Conservation (phyloP, 1,284 basidiomycete genomes). For the Wolfiporia cocos region DNA sequence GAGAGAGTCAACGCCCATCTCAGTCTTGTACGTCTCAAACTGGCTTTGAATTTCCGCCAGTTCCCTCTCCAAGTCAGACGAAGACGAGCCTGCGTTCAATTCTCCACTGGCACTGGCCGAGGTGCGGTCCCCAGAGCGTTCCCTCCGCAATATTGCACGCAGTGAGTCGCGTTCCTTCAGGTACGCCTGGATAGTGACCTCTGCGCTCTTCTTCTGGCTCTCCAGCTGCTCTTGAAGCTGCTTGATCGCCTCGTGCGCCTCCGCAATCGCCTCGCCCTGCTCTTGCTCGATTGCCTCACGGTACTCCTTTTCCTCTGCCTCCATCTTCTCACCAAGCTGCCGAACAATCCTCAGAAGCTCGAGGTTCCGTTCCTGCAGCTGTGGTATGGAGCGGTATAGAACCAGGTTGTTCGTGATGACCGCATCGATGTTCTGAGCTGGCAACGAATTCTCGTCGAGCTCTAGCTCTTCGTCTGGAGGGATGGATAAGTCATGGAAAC, state of each 20-base stretch:
- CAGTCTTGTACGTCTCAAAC: slow-evolving; percentile 73
- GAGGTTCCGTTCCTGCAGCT: slow-evolving; percentile 87
- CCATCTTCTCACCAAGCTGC: slow-evolving; percentile 74
- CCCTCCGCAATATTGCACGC: slow-evolving; percentile 62
- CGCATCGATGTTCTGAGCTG: slow-evolving; percentile 58
- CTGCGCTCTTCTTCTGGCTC: slow-evolving; percentile 60
- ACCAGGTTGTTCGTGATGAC: slow-evolving; percentile 91
- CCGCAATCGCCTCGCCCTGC: slow-evolving; percentile 75
- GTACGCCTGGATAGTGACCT: slow-evolving; percentile 71
- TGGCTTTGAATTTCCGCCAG: slow-evolving; percentile 68
- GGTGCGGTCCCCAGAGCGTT: slow-evolving; percentile 20
- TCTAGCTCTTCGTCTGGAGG: slow-evolving; percentile 70
- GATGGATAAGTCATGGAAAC: slow-evolving; percentile 78
- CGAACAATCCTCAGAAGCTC: slow-evolving; percentile 81
- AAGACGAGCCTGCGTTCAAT: slow-evolving; percentile 17
- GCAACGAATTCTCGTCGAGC: slow-evolving; percentile 26
- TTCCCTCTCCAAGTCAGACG: slow-evolving; percentile 41
- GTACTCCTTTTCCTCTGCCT: slow-evolving; percentile 69
- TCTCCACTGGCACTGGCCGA: slow-evolving; percentile 9
- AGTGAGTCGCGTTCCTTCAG: slow-evolving; percentile 87
- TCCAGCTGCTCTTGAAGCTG: slow-evolving; percentile 74
- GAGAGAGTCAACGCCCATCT: slow-evolving; percentile 71
- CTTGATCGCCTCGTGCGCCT: slow-evolving; percentile 84
- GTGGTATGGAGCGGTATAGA: slow-evolving; percentile 77
- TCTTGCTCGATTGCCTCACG: slow-evolving; percentile 60